Conservation (phyloP, 1,139 yeast species). For the Suhomyces guaymorum region DNA sequence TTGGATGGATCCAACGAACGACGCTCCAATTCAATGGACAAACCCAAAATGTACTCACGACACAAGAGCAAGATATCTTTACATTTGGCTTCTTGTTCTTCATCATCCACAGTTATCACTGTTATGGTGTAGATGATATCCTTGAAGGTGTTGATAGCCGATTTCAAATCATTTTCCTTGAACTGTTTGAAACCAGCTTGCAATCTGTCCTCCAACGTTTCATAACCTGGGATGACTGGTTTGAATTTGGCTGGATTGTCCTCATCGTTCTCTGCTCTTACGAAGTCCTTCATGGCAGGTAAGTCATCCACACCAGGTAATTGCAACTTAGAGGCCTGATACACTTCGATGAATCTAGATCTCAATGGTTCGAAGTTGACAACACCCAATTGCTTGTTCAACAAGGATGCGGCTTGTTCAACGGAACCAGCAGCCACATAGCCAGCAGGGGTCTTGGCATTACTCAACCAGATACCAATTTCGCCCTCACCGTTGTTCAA, state of each 20-base stretch:
- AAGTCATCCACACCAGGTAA: conserved; percentile 71
- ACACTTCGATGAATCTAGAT: conserved; percentile 77
- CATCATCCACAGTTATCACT: conserved; percentile 67
- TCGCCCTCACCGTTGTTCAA: conserved; percentile 51
- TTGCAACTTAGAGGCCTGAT: conserved; percentile 73
- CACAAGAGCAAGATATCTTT: conserved; percentile 70
- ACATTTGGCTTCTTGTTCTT: conserved; percentile 77
- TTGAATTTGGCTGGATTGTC: conserved; percentile 57
- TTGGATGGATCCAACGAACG: conserved; percentile 72
- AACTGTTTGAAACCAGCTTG: conserved; percentile 79
- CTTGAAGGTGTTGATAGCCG: conserved; percentile 79
- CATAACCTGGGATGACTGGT: conserved; percentile 78
- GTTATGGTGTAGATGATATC: conserved; percentile 74
- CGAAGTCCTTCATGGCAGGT: conserved; percentile 67
- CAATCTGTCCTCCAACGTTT: conserved; percentile 62
- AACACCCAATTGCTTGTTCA: conserved; percentile 86
- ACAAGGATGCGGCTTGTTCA: conserved; percentile 91
- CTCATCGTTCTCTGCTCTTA: conserved; percentile 61
- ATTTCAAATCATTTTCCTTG: conserved; percentile 78
- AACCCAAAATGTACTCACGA: conserved; percentile 88
- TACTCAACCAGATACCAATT: conserved; percentile 79
- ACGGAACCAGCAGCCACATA: conserved; percentile 96
- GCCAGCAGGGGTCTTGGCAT: conserved; percentile 88
- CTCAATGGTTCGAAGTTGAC: conserved; percentile 86
- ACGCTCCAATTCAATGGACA: conserved; percentile 86